Evolutionary conservation across 2,329 filamentous ascomycete genomes (phyloP), one percentile per base, ranked within the genome.

Genomic region (Pseudocercospora crystallina): DNA sequence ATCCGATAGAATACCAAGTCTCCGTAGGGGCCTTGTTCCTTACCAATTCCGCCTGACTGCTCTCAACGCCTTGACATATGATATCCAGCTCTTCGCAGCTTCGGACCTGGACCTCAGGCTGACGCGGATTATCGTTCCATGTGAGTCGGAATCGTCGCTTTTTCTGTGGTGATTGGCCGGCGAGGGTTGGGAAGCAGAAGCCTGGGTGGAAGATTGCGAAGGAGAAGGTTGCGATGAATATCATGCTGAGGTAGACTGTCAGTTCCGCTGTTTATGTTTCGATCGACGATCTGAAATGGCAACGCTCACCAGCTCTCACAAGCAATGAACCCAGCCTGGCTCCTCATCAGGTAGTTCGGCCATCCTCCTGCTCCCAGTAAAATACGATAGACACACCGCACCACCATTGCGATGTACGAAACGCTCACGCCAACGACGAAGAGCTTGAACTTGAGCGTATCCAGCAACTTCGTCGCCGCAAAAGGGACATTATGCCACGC

Each of bases 401-500:
- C 46, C 9, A 49, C 31, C 9, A 49, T 40, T 3, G 31, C 33
- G 10, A 34, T 26, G 33, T 49, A 49, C 33, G 46, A 39, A 14
- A 49, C 29, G 20, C 26, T 14, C 8, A 49, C 46, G 1, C 46
- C 46, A 26, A 14, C 39, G 31, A 37, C 38, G 32, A 36, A 49
- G 8, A 49, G 7, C 39, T 49, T 49, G 26, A 49, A 49, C n/a
- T 43, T 49, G 14, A 37, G 32, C 2, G 46, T 49, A 15, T 36
- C 46, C 26, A 49, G 46, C 12, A 49, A 34, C 20, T 49, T 43
- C 15, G 39, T 49, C 17, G 46, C 46, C 13, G 46, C 39, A 31
- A 49, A 43, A 14, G 46, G 46, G 11, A 43, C 39, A 20, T 43
- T 36, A 14, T 49, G 46, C 46, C 46, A 49, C 30, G 46, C 46